phyloP scores from a whole-genome alignment of 2,329 filamentous ascomycete genomes.

The Cryoendolithus antarcticus region DNA sequence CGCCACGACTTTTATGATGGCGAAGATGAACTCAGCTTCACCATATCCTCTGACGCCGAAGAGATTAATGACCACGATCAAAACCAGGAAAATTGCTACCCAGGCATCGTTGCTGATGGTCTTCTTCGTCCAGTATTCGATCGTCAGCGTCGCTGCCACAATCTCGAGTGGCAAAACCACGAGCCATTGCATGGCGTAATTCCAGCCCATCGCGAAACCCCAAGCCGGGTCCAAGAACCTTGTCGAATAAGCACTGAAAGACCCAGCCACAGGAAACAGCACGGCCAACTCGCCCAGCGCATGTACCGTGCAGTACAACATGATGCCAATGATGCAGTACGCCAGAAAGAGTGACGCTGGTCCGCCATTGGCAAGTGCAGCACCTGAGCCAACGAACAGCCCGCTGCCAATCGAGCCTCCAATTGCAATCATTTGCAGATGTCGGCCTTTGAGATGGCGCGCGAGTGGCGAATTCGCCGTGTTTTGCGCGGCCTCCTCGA shows the following conservation, averaged over 20 bases:
- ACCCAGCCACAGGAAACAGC: conserved; percentile 23
- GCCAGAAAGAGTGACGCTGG: conserved; percentile 23
- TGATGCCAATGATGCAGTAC: conserved; percentile 21
- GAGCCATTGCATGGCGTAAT: conserved; percentile 24
- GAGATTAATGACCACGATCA: conserved; percentile 20
- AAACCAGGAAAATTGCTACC: conserved; percentile 22
- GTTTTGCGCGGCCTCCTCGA: conserved; percentile 47
- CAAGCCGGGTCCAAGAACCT: conserved; percentile 24
- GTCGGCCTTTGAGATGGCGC: conserved; percentile 60
- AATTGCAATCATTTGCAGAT: conserved; percentile 96
- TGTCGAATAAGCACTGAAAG: conserved; percentile 23
- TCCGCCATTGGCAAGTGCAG: conserved; percentile 20
- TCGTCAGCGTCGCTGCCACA: conserved; percentile 20
- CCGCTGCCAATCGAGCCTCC: conserved; percentile 60
- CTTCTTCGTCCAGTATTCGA: conserved; percentile 20
- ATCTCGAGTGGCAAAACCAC: conserved; percentile 23
- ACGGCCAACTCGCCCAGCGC: conserved; percentile 25
- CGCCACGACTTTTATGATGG: conserved; percentile 28
- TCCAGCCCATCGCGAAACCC: conserved; percentile 26
- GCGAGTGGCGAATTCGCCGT: conserved; percentile 66
- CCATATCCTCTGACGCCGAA: conserved; percentile 25
- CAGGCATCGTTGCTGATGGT: conserved; percentile 20
- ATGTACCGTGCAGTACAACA: conserved; percentile 23
- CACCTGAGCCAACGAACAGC: conserved; percentile 24
- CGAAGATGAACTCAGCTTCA: conserved; percentile 24